Evolutionary conservation across 805 yeast genomes (phyloP), one percentile per base, ranked within the genome.

Genomic region (Kodamaea kaohsiungensis): DNA sequence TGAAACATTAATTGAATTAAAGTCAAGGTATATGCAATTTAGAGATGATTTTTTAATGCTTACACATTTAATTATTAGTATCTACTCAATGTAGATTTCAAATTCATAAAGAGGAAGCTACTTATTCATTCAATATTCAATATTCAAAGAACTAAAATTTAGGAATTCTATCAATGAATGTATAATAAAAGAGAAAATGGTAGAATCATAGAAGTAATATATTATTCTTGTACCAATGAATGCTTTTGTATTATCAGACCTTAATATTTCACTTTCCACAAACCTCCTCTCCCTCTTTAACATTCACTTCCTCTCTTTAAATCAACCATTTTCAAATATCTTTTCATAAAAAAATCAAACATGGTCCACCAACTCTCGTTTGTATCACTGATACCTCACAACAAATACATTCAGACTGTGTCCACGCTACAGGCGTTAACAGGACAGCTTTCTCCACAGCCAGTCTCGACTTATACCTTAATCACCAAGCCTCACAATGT

Each of bases 311-410:
- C 6, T 22, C 25, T 4, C 25, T 22, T 22, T 22, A 22, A 22
- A 30, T 30, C 35, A 30, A 30, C 8, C 10, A 30, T 30, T 30
- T 30, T 30, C 13, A 12, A n/a, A 8, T 30, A 2, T 30, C 10
- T 30, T 30, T 30, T 30, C 3, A 40, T 17, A 40, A 40, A 40
- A 40, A 40, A 40, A 46, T n/a, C 27, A 38, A n/a, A 25, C 16
- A 82, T 82, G 86, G 86, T 82, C 15, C 84, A 81, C 59, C 86
- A 83, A 60, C 67, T 83, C 35, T 73, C 80, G 3, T 67, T 82
- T 40, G 79, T 78, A 16, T 69, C 83, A 17, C 65, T 75, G 9
- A 70, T 82, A 7, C 76, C 81, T 17, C 74, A 71, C 53, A 62
- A 64, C 43, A 76, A 74, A 55, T 72, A 72, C 53, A 65, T 71